These are phyloP conservation scores for Colletotrichum orbiculare DNA, from an alignment of 2,329 filamentous ascomycete genomes.

Conservation along the genomic window DNA sequence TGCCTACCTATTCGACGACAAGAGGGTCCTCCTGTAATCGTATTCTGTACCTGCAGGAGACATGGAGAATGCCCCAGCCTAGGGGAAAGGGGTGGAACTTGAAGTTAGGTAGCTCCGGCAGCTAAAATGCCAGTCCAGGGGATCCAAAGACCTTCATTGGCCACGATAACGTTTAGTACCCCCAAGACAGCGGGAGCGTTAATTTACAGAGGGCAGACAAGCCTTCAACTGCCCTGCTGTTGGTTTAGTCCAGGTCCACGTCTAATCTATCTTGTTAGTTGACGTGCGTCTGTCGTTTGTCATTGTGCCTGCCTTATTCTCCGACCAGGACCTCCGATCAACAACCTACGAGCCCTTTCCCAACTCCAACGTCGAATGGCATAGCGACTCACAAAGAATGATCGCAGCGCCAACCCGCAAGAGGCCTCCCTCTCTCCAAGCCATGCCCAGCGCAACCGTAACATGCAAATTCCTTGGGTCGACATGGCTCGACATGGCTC, in stretches of 20 bases:
- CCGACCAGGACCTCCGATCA: too few relatives aligned
- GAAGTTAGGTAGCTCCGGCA: constrained; percentile 26
- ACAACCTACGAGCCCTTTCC: too few relatives aligned
- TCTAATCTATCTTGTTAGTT: constrained; percentile 8
- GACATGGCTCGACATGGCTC: constrained; percentile 11
- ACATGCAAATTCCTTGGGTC: constrained; percentile 21
- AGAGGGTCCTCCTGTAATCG: neutral
- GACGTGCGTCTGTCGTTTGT: neutral
- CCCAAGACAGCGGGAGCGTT: constrained; percentile 26
- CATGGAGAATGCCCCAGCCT: neutral
- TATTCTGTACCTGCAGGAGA: constrained; percentile 27
- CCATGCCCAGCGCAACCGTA: constrained; percentile 8
- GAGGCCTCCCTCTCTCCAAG: constrained; percentile 16
- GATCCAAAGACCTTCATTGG: constrained; percentile 31
- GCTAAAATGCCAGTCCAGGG: constrained; percentile 32
- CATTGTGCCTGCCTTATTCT: neutral
- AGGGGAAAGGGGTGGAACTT: constrained; percentile 14
- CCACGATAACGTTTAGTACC: constrained; percentile 31
- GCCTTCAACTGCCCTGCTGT: constrained; percentile 13
- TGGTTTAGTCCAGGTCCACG: constrained; percentile 8
- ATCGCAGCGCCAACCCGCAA: neutral
- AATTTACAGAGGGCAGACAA: constrained; percentile 25
- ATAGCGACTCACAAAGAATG: too few relatives aligned
- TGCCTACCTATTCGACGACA: too few relatives aligned
- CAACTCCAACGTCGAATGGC: too few relatives aligned